Base-by-base conservation (phyloP, 495 filamentous ascomycete genomes). In the Barbatosphaeria neglecta region DNA sequence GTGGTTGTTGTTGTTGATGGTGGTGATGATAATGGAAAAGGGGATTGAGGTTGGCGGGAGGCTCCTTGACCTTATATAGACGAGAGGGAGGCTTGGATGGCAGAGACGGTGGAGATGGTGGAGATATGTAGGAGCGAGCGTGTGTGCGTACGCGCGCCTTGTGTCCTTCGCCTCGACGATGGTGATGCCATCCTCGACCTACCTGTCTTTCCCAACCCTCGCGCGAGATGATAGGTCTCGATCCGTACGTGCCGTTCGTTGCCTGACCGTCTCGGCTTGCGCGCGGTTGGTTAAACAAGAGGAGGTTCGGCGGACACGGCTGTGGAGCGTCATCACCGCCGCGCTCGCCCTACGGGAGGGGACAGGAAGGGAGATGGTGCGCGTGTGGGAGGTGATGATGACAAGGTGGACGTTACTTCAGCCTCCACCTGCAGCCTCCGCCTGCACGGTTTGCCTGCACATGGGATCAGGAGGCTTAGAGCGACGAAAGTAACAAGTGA, bases 61-160 rank as follows among this genome's bases (percentile, higher is more conserved):
- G 48, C 20, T 15, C 2, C 18, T 25, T 17, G 33, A 16, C 23
- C 45, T 61, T 67, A 66, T 65, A 67, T 65, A 65, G 39, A 50
- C 27, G 6, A n/a, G 31, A n/a, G 3, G 31, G 13, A 33, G 6
- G 31, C n/a, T n/a, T n/a, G n/a, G n/a, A n/a, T n/a, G n/a, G n/a
- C n/a, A n/a, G n/a, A n/a, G 31, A 15, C 31, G 31, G 13, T 16
- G 31, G 31, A 35, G 4, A n/a, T 16, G 31, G 31, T 35, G 31
- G 31, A 35, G 31, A 35, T 35, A n/a, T 35, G 31, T 15, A n/a
- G 9, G 27, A 31, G 27, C 27, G 8, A 31, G 3, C 9, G 8
- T 10, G 27, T 31, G 27, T 31, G 27, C 15, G 27, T 31, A 31
- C 27, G 15, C 16, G 31, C 16, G 31, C 16, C n/a, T n/a, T n/a